Evolutionary conservation across 192 early-diverging fungal species (phyloP).

Genomic region (Coemansia sp.): DNA sequence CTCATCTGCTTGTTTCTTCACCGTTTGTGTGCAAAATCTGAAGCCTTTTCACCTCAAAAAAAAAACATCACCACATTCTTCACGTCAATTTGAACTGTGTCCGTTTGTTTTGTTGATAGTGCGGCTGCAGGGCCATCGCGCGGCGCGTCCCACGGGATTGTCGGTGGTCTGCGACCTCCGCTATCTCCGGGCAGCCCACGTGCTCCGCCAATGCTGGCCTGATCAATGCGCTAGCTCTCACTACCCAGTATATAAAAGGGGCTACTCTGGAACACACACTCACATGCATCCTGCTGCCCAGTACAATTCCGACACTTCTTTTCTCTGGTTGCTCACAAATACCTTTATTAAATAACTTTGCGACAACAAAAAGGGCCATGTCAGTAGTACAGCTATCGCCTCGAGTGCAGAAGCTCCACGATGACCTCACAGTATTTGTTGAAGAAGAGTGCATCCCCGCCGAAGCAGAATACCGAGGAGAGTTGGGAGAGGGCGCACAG

Average conservation of each 20-base stretch:
- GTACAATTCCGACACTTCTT: neutral
- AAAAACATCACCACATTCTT: slow-evolving; percentile 1
- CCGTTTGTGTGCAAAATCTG: neutral
- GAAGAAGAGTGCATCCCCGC: slow-evolving; percentile 95
- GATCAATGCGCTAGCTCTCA: neutral
- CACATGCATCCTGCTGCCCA: neutral
- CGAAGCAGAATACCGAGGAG: slow-evolving; percentile 69
- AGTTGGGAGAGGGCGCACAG: slow-evolving; percentile 71
- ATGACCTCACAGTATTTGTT: slow-evolving; percentile 42
- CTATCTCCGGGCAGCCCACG: neutral
- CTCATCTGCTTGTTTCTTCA: neutral
- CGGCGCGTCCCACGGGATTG: neutral
- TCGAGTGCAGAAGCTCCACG: slow-evolving; percentile 36
- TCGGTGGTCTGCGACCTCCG: neutral
- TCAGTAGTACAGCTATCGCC: slow-evolving; percentile 49
- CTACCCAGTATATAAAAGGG: no score
- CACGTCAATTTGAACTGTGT: neutral
- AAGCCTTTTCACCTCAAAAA: neutral
- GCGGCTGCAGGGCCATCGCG: neutral
- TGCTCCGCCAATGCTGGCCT: neutral
- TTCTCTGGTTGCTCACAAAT: neutral
- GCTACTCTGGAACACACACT: neutral
- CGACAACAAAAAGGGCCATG: slow-evolving; percentile 1
- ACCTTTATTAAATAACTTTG: neutral
- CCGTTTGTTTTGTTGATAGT: neutral